phyloP scores from a whole-genome alignment of 1,284 basidiomycete genomes.

The Apiotrichum domesticum region DNA sequence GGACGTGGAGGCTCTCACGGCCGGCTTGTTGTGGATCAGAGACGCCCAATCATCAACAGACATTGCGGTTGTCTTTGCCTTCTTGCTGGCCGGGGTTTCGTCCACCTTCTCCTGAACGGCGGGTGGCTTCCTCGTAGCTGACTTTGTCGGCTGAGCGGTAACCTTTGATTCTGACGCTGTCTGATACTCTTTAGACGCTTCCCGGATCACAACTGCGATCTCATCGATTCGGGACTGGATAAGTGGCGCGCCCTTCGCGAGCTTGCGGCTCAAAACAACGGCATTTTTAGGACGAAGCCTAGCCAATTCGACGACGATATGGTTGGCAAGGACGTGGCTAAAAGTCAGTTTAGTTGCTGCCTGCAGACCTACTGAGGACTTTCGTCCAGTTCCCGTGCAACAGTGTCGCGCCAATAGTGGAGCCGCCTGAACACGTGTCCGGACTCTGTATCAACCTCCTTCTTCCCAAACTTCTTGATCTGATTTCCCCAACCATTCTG shows the following conservation, averaged over 20 bases:
- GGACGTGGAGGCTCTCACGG: not conserved
- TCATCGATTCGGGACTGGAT: not conserved
- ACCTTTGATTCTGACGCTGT: too few species aligned
- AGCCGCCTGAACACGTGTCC: constrained; percentile 64
- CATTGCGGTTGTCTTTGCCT: not conserved
- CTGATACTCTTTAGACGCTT: too few species aligned
- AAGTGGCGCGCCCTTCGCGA: too few species aligned
- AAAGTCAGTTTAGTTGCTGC: constrained; percentile 1
- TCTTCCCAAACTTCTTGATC: constrained; percentile 68
- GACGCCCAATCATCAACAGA: too few species aligned
- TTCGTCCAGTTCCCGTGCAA: constrained; percentile 82
- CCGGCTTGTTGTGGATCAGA: too few species aligned
- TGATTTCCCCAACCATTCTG: constrained; percentile 67
- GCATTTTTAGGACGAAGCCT: constrained; percentile 56
- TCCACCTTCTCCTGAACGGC: not conserved
- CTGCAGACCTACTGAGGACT: constrained; percentile 59
- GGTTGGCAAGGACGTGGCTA: constrained; percentile 59
- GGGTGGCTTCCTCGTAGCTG: not conserved
- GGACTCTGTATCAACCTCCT: constrained; percentile 53
- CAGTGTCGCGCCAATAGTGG: constrained; percentile 77
- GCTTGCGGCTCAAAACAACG: constrained; percentile 40
- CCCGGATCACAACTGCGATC: not conserved
- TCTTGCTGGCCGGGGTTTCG: not conserved
- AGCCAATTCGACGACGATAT: constrained; percentile 62
- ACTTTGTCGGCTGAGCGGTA: not conserved